Conservation (phyloP, 23 red algal species). For the Gracilariopsis chorda region DNA sequence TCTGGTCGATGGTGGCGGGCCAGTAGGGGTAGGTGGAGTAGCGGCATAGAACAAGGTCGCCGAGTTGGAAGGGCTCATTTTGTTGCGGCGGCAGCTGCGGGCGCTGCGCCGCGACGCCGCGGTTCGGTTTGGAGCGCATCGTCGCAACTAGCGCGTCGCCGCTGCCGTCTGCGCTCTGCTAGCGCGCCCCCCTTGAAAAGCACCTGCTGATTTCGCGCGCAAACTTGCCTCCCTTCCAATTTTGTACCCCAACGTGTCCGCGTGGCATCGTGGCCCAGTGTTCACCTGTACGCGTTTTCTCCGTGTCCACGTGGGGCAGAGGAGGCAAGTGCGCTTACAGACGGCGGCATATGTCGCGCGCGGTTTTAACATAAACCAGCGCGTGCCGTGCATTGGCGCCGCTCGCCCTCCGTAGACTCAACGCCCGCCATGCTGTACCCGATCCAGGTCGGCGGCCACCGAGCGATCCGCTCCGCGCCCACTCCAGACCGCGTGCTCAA, state of each 20-base stretch:
- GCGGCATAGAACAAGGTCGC: conserved; percentile 53
- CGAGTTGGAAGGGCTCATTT: neutral
- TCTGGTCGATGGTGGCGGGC: conserved; percentile 58
- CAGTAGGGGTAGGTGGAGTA: conserved; percentile 71
- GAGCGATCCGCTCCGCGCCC: conserved; percentile 19
- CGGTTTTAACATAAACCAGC: too few relatives aligned
- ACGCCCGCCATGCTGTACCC: conserved; percentile 39
- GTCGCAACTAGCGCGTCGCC: neutral
- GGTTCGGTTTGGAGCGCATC: conserved; percentile 23
- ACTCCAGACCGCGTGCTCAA: conserved; percentile 61
- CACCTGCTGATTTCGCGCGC: too few relatives aligned
- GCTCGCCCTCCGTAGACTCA: neutral
- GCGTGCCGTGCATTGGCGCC: too few relatives aligned
- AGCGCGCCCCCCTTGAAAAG: too few relatives aligned
- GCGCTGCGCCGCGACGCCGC: too few relatives aligned
- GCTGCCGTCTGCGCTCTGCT: neutral
- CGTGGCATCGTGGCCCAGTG: too few relatives aligned
- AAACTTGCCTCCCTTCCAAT: too few relatives aligned
- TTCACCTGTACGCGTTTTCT: too few relatives aligned
- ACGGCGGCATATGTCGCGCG: too few relatives aligned
- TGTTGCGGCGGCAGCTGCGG: neutral
- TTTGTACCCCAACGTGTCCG: too few relatives aligned
- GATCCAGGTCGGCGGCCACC: conserved; percentile 90
- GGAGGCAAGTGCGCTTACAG: too few relatives aligned
- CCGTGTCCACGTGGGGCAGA: too few relatives aligned